Conservation (phyloP, 1,284 basidiomycete genomes). For the Termitomyces sp. region DNA sequence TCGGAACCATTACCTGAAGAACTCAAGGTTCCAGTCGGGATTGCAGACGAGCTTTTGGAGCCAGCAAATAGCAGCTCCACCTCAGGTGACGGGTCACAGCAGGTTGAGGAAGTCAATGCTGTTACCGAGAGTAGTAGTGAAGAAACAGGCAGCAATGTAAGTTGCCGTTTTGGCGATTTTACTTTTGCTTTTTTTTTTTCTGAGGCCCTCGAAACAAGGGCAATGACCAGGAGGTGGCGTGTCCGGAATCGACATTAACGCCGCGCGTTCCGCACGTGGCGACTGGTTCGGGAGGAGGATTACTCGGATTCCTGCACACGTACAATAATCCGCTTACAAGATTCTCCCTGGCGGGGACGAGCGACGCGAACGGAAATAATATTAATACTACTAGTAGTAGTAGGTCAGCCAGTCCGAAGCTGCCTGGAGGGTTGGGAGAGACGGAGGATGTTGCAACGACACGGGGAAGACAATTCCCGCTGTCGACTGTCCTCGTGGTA, state of each 20-base stretch:
- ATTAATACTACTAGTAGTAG: too few relatives aligned
- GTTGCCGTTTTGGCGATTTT: constrained; percentile 12
- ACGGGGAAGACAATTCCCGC: constrained; percentile 24
- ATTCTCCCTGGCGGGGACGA: constrained; percentile 23
- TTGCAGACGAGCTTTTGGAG: constrained; percentile 56
- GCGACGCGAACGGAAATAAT: constrained; percentile 9
- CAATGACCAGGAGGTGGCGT: constrained; percentile 12
- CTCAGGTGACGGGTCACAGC: constrained; percentile 13
- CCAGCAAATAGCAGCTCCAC: constrained; percentile 23
- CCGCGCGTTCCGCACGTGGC: constrained; percentile 21
- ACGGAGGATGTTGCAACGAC: constrained; percentile 16
- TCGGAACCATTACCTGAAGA: constrained; percentile 55
- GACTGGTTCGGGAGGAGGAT: constrained; percentile 26
- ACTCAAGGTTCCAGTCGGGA: constrained; percentile 57
- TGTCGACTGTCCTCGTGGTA: constrained; percentile 70
- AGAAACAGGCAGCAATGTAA: constrained; percentile 27
- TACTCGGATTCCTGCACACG: constrained; percentile 35
- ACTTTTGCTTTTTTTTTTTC: not conserved
- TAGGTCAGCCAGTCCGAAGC: constrained; percentile 5
- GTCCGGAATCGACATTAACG: constrained; percentile 12
- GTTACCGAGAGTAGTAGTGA: constrained; percentile 16
- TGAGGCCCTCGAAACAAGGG: not conserved
- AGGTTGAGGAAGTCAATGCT: constrained; percentile 5
- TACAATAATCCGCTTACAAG: constrained; percentile 34
- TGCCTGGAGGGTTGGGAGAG: constrained; percentile 25